Percentiles rank a stretch among this genome's conserved stretches.
These are phyloP conservation scores for Diplogelasinospora grovesii DNA, from an alignment of 495 filamentous ascomycete species.

Conservation along the genomic window DNA sequence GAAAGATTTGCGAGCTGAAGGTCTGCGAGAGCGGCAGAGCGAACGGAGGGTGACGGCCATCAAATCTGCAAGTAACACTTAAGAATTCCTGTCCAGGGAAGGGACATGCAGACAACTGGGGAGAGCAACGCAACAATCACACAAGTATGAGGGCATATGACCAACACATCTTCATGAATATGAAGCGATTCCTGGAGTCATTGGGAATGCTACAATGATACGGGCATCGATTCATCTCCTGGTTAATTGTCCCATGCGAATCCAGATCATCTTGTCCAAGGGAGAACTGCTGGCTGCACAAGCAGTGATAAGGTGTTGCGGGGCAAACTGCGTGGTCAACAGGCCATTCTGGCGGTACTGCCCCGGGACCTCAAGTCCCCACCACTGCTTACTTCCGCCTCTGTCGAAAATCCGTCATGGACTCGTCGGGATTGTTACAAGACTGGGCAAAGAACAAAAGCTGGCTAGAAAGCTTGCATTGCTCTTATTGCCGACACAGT, in stretches of 20 bases:
- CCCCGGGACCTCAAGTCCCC: neutral
- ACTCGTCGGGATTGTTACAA: too few species aligned
- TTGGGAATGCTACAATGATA: constrained; percentile 22
- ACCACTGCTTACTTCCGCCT: too few species aligned
- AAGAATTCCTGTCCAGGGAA: constrained; percentile 12
- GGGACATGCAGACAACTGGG: constrained; percentile 6
- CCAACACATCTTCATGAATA: constrained; percentile 12
- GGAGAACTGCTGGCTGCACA: constrained; percentile 1
- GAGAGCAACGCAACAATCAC: constrained; percentile 8
- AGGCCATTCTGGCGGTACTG: too few species aligned
- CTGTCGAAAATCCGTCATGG: too few species aligned
- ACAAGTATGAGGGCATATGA: neutral
- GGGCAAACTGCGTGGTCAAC: neutral
- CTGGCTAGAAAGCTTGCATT: too few species aligned
- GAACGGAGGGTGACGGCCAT: constrained; percentile 8
- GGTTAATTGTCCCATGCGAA: constrained; percentile 22
- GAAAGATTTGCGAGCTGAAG: constrained; percentile 19
- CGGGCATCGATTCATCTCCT: constrained; percentile 13
- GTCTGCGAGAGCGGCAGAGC: constrained; percentile 17
- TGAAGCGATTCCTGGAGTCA: constrained; percentile 12
- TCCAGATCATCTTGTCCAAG: constrained; percentile 11
- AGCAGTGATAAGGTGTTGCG: neutral
- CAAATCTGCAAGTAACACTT: constrained; percentile 23
- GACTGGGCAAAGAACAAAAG: too few species aligned
- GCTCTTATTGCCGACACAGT: too few species aligned